A percentile compares a stretch with the other conserved stretches of the same genome.
Conservation (phyloP, 352 stramenopile genomes). For the Aphanomyces euteiches region DNA sequence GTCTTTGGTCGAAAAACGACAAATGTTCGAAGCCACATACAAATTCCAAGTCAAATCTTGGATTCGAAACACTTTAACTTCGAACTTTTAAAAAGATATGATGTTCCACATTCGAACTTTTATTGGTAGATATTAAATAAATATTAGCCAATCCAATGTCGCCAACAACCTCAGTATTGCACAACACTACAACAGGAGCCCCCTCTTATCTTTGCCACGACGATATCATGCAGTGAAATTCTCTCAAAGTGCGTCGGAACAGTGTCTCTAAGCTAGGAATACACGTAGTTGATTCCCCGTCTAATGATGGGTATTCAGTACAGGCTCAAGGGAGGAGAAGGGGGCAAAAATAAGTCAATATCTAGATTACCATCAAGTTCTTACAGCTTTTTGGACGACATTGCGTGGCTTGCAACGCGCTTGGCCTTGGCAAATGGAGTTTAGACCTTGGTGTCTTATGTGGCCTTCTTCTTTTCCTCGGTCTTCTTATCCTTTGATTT, state of each 20-base stretch:
- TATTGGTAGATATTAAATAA: neutral
- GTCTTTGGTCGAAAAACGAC: neutral
- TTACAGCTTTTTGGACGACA: neutral
- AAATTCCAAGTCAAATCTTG: neutral
- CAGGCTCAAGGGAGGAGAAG: no score
- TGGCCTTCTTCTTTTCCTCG: constrained; percentile 3
- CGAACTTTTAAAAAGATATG: no score
- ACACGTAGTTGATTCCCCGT: no score
- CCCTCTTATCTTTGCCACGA: no score
- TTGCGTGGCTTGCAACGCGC: neutral
- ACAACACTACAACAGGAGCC: no score
- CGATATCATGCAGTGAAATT: no score
- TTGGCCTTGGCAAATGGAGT: neutral
- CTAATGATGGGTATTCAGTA: no score
- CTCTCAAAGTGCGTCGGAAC: no score
- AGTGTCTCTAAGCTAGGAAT: no score
- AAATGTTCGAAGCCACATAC: neutral
- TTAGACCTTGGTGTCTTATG: neutral
- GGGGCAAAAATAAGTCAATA: no score
- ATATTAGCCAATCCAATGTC: neutral
- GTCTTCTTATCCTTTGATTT: neutral
- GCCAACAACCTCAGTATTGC: neutral
- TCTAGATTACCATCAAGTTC: neutral
- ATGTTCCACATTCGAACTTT: no score
- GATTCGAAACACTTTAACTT: neutral